Conservation (phyloP, 768 basidiomycete species). For the Strobilomyces dryophilus region DNA sequence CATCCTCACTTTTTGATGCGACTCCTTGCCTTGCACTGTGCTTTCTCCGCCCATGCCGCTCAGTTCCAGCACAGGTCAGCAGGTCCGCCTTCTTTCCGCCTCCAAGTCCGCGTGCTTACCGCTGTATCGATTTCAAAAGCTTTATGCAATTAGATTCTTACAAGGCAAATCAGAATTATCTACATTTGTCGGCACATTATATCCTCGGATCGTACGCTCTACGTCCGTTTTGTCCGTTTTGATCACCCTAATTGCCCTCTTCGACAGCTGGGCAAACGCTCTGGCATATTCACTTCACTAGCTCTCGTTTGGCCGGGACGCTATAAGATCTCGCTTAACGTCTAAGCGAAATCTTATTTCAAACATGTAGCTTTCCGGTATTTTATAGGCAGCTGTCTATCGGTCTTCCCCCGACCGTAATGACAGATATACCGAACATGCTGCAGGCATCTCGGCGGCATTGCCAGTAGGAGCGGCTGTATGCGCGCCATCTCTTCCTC, state of each 20-base stretch:
- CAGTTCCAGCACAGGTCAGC: conserved; percentile 57
- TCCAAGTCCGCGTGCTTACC: neutral
- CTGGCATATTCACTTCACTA: conserved; percentile 75
- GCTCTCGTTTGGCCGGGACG: conserved; percentile 56
- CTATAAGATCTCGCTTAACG: conserved; percentile 36
- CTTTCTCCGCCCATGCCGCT: neutral
- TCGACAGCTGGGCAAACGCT: conserved; percentile 57
- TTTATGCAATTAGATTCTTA: conserved; percentile 69
- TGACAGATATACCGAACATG: neutral
- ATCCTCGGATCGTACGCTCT: conserved; percentile 62
- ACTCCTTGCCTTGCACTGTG: neutral
- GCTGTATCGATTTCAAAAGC: conserved; percentile 30
- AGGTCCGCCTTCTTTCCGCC: conserved; percentile 33
- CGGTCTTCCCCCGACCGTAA: conserved; percentile 30
- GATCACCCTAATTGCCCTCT: neutral
- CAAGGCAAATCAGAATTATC: conserved; percentile 72
- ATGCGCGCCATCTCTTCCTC: conserved; percentile 2
- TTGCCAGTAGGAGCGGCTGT: conserved; percentile 57
- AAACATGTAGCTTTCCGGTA: conserved; percentile 51
- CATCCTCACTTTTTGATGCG: conserved; percentile 58
- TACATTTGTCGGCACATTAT: conserved; percentile 74
- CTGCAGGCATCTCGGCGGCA: conserved; percentile 46
- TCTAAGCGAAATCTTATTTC: neutral
- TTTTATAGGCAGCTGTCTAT: conserved; percentile 63
- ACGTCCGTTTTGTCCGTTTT: neutral